Conservation (phyloP, 805 yeast genomes). For the Candida coleopterorum region DNA sequence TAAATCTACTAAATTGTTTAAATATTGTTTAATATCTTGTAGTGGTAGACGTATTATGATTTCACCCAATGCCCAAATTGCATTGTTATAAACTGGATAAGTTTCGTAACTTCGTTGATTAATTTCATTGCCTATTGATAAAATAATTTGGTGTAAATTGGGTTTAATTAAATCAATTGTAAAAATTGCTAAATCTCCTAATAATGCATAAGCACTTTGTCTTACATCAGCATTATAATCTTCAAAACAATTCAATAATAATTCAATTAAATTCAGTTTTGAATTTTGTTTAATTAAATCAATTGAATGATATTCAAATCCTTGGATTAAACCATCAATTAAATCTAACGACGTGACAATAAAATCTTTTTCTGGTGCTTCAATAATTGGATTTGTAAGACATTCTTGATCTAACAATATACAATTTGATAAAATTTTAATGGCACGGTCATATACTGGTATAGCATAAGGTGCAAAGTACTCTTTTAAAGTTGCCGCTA, state of each 20-base stretch:
- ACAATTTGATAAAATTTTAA: slow-evolving; percentile 62
- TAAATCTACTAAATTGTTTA: slow-evolving; percentile 49
- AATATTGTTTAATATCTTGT: slow-evolving; percentile 46
- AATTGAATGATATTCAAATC: slow-evolving; percentile 61
- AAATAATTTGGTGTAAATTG: slow-evolving; percentile 47
- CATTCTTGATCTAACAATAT: slow-evolving; percentile 63
- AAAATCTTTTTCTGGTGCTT: slow-evolving; percentile 85
- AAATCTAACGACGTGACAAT: slow-evolving; percentile 84
- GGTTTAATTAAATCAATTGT: slow-evolving; percentile 46
- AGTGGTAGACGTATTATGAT: slow-evolving; percentile 56
- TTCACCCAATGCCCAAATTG: slow-evolving; percentile 93
- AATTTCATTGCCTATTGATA: slow-evolving; percentile 67
- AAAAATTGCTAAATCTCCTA: slow-evolving; percentile 83
- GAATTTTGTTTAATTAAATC: slow-evolving; percentile 44
- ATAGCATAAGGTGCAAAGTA: slow-evolving; percentile 84
- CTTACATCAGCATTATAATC: slow-evolving; percentile 85
- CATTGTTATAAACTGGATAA: slow-evolving; percentile 74
- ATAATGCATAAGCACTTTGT: slow-evolving; percentile 82
- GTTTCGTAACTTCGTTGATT: slow-evolving; percentile 46
- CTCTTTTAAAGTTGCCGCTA: slow-evolving; percentile 84
- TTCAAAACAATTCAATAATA: slow-evolving; percentile 64
- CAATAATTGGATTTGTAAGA: slow-evolving; percentile 59
- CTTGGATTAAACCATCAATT: slow-evolving; percentile 90
- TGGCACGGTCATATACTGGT: slow-evolving; percentile 77
- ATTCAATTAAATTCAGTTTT: slow-evolving; percentile 45